Conservation (phyloP, 768 basidiomycete genomes). For the Atractiella rhizophila region DNA sequence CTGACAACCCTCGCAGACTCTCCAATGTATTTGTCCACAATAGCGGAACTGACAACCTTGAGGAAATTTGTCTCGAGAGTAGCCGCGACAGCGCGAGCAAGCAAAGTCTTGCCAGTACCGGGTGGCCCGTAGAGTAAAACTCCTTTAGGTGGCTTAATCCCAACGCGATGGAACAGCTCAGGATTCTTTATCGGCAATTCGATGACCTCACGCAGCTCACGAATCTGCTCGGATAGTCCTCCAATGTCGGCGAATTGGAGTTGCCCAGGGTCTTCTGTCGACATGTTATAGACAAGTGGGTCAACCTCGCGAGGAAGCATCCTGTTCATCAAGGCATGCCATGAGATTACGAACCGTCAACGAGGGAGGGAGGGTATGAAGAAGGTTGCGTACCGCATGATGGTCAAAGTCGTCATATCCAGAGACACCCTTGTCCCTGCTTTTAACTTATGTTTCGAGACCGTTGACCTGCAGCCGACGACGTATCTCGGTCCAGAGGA, state of each 20-base stretch:
- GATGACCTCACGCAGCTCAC: constrained; percentile 90
- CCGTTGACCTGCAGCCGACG: constrained; percentile 78
- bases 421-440: constrained; percentile 81
- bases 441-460: constrained; percentile 79
- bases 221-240: constrained; percentile 80
- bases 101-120: constrained; percentile 83
- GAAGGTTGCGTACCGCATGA: constrained; percentile 42
- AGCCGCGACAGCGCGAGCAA: constrained; percentile 86
- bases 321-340: background rate
- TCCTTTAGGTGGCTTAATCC: constrained; percentile 80
- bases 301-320: constrained; percentile 93
- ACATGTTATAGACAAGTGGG: constrained; percentile 98
- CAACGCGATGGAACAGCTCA: constrained; percentile 80
- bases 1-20: constrained; percentile 86
- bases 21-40: constrained; percentile 95
- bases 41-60: constrained; percentile 93
- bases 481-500: constrained; percentile 96
- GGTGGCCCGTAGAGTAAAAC: constrained; percentile 90
- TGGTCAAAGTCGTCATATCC: constrained; percentile 96
- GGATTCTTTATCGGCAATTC: constrained; percentile 83
- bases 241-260: constrained; percentile 93
- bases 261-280: constrained; percentile 83
- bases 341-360: background rate
- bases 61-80: constrained; percentile 95
- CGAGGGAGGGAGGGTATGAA: background rate